A percentile compares a stretch with the other conserved stretches of the same genome.
phyloP scores from a whole-genome alignment of 306 rosid genomes.

The Senna tora region DNA sequence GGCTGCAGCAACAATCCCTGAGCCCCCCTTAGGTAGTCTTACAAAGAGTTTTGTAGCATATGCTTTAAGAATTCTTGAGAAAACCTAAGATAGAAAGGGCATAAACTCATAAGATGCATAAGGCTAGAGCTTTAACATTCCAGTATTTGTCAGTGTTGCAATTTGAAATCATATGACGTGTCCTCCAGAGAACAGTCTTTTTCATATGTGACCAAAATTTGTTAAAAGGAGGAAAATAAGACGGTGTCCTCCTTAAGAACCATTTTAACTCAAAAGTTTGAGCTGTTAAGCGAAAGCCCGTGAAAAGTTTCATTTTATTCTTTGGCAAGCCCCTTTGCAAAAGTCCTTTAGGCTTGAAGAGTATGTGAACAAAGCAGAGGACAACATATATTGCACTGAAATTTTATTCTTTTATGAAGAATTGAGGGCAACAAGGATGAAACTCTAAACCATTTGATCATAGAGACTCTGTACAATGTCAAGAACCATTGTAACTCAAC shows the following conservation, averaged over 20 bases:
- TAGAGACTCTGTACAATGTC: too few relatives aligned
- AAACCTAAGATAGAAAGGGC: conserved; percentile 66
- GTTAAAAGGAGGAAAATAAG: not conserved
- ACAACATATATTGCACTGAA: too few relatives aligned
- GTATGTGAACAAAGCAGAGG: too few relatives aligned
- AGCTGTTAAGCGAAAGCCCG: too few relatives aligned
- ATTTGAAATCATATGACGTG: conserved; percentile 14
- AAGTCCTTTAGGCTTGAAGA: too few relatives aligned
- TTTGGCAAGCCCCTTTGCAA: too few relatives aligned
- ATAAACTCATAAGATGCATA: conserved; percentile 24
- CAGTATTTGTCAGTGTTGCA: conserved; percentile 25
- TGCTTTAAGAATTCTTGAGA: conserved; percentile 92
- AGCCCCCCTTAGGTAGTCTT: conserved; percentile 97
- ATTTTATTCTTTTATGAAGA: too few relatives aligned
- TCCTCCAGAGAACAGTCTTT: not conserved
- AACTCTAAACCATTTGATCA: too few relatives aligned
- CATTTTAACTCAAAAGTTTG: too few relatives aligned
- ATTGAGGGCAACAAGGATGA: too few relatives aligned
- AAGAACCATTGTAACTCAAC: too few relatives aligned
- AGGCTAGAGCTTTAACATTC: conserved; percentile 31
- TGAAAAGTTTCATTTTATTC: too few relatives aligned
- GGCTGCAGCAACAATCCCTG: conserved; percentile 98
- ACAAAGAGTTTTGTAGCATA: conserved; percentile 88
- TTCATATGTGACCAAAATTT: not conserved
- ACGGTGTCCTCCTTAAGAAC: not conserved